Evolutionary conservation across 805 yeast species (phyloP).

Genomic region (Yamadazyma ubonensis): DNA sequence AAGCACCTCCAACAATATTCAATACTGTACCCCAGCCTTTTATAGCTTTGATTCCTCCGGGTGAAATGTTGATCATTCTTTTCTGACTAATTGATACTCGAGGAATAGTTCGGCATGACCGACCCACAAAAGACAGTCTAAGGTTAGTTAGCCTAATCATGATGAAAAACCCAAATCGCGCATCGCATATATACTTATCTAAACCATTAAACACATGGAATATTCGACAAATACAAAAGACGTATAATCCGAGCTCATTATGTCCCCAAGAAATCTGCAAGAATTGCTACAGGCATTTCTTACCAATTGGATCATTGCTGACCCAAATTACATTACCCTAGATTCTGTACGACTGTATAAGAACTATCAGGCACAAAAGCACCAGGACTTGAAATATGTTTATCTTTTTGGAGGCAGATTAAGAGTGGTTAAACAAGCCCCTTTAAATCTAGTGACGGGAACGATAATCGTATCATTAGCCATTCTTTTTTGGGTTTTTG

Average conservation of each 20-base stretch:
- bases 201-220: too few species aligned
- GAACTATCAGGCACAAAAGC: conserved; percentile 45
- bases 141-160: neutral
- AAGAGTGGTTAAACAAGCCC: conserved; percentile 42
- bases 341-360: conserved; percentile 4
- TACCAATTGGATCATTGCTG: conserved; percentile 30
- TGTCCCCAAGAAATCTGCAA: too few species aligned
- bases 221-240: too few species aligned
- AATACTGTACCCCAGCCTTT: conserved; percentile 32
- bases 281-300: conserved; percentile 12
- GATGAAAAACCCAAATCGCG: neutral
- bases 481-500: conserved; percentile 50
- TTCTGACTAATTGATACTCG: conserved; percentile 2
- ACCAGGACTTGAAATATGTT: conserved; percentile 32
- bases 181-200: conserved; percentile 1
- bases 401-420: conserved; percentile 69
- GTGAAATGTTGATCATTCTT: conserved; percentile 17
- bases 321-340: conserved; percentile 20
- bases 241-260: neutral
- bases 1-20: conserved; percentile 43
- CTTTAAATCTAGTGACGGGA: conserved; percentile 38
- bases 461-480: conserved; percentile 41
- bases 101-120: too few species aligned
- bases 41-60: conserved; percentile 19
- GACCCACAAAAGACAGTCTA: too few species aligned